A percentile compares a stretch with the other conserved stretches of the same genome.
These are phyloP conservation scores for Pseudocercospora macadamiae DNA, from an alignment of 2,329 filamentous ascomycete genomes.

Conservation along the genomic window DNA sequence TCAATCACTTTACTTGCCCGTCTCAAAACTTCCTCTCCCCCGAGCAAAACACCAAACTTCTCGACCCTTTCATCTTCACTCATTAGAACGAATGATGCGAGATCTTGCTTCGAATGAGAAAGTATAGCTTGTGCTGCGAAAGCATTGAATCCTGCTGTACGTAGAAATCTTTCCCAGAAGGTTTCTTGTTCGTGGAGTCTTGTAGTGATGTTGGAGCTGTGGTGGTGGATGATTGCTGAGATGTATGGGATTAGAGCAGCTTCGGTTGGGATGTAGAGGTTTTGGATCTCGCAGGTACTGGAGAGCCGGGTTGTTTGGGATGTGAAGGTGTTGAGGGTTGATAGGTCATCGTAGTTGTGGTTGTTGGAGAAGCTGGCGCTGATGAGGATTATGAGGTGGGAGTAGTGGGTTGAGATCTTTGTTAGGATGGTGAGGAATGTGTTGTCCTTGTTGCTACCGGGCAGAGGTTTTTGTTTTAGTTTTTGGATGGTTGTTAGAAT, in stretches of 20 bases:
- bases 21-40: conserved; percentile 57
- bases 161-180: conserved; percentile 68
- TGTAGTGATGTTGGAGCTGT: too few relatives aligned
- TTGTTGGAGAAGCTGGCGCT: conserved; percentile 40
- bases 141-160: conserved; percentile 68
- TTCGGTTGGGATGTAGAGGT: conserved; percentile 45
- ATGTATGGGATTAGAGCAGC: conserved; percentile 38
- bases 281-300: conserved; percentile 40
- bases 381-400: conserved; percentile 68
- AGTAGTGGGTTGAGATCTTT: conserved; percentile 62
- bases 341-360: neutral
- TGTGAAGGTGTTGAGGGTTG: conserved; percentile 48
- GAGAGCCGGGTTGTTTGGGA: conserved; percentile 38
- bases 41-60: conserved; percentile 57
- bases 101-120: conserved; percentile 44
- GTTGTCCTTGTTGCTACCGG: conserved; percentile 55
- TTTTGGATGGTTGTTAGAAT: conserved; percentile 72
- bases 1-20: conserved; percentile 58
- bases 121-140: conserved; percentile 71
- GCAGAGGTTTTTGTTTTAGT: conserved; percentile 71
- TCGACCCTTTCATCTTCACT: conserved; percentile 50
- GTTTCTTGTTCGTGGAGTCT: conserved; percentile 47
- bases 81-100: conserved; percentile 64
- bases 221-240: too few relatives aligned
- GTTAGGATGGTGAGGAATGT: conserved; percentile 51